These are phyloP conservation scores for Betula pendula DNA, from an alignment of 306 rosid genomes.

Conservation along the genomic window DNA sequence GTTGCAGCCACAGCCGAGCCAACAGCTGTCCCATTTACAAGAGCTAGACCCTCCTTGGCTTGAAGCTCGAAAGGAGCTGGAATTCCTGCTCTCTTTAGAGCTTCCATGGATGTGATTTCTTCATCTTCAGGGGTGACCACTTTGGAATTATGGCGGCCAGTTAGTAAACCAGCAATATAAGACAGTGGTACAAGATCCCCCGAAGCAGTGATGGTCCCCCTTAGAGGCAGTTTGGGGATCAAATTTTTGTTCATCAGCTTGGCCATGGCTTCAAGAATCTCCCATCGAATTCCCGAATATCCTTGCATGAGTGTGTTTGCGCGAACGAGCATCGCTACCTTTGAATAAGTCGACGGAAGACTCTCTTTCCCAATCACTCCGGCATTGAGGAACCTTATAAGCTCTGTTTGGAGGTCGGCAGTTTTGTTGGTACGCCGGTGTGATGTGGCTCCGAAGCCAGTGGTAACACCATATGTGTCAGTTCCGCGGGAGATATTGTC, in stretches of 20 bases:
- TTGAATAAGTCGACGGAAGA: conserved; percentile 31
- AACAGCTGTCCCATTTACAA: conserved; percentile 41
- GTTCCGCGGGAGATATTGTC: conserved; percentile 31
- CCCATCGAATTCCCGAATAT: conserved; percentile 41
- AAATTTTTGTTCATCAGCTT: conserved; percentile 41
- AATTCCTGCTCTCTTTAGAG: conserved; percentile 35
- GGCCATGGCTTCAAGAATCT: conserved; percentile 31
- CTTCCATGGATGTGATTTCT: conserved; percentile 30
- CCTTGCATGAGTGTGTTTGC: conserved; percentile 43
- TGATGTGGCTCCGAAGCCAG: conserved; percentile 40
- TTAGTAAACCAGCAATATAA: conserved; percentile 38
- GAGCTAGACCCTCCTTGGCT: conserved; percentile 44
- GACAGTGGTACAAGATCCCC: conserved; percentile 46
- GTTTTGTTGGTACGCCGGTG: conserved; percentile 35
- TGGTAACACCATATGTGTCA: conserved; percentile 40
- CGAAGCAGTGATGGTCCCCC: conserved; percentile 44
- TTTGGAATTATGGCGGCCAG: conserved; percentile 40
- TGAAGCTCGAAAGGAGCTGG: conserved; percentile 36
- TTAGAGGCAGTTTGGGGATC: conserved; percentile 34
- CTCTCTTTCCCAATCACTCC: conserved; percentile 34
- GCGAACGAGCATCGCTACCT: conserved; percentile 39
- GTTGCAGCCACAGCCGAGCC: conserved; percentile 40
- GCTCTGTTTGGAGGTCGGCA: conserved; percentile 38
- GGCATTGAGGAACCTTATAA: conserved; percentile 39
- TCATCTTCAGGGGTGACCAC: conserved; percentile 23